phyloP scores from a whole-genome alignment of 163 green algal species.

The Scenedesmus sp. region DNA sequence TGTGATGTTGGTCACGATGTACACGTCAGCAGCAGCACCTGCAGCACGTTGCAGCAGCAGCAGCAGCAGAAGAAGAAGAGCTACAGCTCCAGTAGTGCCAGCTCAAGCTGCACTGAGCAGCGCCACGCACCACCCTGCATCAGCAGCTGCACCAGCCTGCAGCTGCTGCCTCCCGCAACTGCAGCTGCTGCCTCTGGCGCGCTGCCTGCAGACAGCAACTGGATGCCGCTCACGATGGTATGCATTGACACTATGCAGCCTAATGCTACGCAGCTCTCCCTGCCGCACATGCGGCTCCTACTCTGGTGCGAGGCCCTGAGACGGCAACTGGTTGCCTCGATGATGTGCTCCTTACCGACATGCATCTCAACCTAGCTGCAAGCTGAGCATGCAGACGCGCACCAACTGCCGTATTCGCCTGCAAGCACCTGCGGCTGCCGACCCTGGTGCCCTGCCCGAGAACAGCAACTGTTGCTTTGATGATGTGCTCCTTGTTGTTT shows the following conservation, averaged over 20 bases:
- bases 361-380: too few relatives aligned
- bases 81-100: not conserved
- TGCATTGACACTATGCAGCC: too few relatives aligned
- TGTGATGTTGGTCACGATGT: conserved; percentile 83
- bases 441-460: conserved; percentile 50
- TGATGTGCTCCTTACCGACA: too few relatives aligned
- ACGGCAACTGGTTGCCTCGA: too few relatives aligned
- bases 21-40: conserved; percentile 68
- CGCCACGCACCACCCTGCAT: not conserved
- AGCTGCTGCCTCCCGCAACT: not conserved
- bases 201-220: not conserved
- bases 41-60: not conserved
- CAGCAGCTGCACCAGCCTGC: not conserved
- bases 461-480: too few relatives aligned
- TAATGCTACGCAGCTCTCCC: too few relatives aligned
- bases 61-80: not conserved
- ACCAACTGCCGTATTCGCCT: not conserved
- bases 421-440: not conserved
- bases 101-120: not conserved
- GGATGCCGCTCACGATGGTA: too few relatives aligned
- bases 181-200: conserved; percentile 49
- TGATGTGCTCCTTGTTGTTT: too few relatives aligned
- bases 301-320: too few relatives aligned
- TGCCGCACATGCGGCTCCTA: too few relatives aligned
- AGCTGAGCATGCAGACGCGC: too few relatives aligned